Evolutionary conservation across 148 eudicot species (phyloP), one percentile per base, ranked within the genome.

Genomic region (Spergularia bocconei): DNA sequence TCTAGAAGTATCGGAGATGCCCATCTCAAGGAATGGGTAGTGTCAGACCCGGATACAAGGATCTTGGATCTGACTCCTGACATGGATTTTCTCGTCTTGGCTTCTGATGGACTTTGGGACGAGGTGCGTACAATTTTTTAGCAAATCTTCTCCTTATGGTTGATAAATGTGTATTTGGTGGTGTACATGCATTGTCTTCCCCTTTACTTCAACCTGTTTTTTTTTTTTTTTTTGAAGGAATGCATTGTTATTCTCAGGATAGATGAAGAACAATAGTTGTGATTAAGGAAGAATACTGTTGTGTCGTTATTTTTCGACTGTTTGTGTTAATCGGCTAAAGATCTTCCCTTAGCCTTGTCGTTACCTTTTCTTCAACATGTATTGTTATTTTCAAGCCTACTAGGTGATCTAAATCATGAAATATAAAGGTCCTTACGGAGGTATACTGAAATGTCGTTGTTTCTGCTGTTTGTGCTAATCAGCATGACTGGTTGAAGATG

Each of bases 41-140:
- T 80, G 52, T 89, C 90, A 6, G 93, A 93, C 71, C 98, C 98
- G 5, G 91, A 93, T 61, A 86, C 97, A 14, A 81, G 48, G 68
- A 79, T 81, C 67, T 41, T 93, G 70, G 11, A 52, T 72, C 74
- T 93, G 80, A 80, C 81, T 67, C 78, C 88, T 1, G 93, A 93
- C 29, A 87, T 90, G 90, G 87, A 91, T 74, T 93, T 88, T 75
- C 87, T 93, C 50, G 78, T 93, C 33, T 79, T 93, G 75, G 98
- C 98, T 62, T 91, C 98, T 74, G 98, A 93, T 81, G 98, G 98
- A 59, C 82, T 93, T 29, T 93, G 98, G 98, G 97, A 91, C 51
- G 78, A 88, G 97, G 98, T 93, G 76, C 48, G 29, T 71, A 44
- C 23, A 58, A 50, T 70, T 59, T 57, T 6, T 6, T 2, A n/a